phyloP scores from a whole-genome alignment of 257 asterid genomes.

The Handroanthus guayacan region DNA sequence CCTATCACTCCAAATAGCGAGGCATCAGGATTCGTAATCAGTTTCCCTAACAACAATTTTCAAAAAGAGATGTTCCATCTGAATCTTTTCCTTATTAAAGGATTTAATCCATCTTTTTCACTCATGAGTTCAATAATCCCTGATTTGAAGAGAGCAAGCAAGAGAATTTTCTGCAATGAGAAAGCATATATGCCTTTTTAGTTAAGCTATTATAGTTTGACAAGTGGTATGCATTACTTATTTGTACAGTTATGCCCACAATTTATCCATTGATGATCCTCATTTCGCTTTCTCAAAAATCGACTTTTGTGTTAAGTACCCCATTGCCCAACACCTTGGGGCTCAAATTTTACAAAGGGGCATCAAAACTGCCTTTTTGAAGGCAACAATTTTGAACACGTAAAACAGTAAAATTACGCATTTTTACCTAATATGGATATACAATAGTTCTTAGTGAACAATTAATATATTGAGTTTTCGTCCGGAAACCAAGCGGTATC shows the following conservation, averaged over 20 bases:
- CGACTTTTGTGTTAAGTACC: background rate
- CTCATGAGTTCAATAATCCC: conserved; percentile 22
- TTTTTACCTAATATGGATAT: background rate
- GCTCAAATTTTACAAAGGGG: background rate
- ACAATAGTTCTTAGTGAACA: background rate
- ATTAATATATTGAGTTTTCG: too few species aligned
- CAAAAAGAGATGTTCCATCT: conserved; percentile 45
- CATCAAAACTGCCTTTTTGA: background rate
- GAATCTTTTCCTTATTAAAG: conserved; percentile 26
- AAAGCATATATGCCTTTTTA: conserved; percentile 16
- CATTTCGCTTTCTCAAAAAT: background rate
- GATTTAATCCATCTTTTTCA: conserved; percentile 16
- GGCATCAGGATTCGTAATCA: conserved; percentile 32
- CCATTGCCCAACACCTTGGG: background rate
- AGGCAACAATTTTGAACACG: background rate
- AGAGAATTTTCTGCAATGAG: conserved; percentile 14
- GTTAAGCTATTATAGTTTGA: background rate
- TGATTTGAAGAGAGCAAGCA: conserved; percentile 24
- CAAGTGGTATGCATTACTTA: background rate
- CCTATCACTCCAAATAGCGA: conserved; percentile 14
- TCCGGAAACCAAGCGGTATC: too few species aligned
- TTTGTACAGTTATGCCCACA: background rate
- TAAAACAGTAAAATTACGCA: background rate
- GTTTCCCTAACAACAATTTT: conserved; percentile 44
- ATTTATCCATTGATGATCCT: background rate